Evolutionary conservation across 495 filamentous ascomycete genomes (phyloP).

Genomic region (Annulohypoxylon moriforme): DNA sequence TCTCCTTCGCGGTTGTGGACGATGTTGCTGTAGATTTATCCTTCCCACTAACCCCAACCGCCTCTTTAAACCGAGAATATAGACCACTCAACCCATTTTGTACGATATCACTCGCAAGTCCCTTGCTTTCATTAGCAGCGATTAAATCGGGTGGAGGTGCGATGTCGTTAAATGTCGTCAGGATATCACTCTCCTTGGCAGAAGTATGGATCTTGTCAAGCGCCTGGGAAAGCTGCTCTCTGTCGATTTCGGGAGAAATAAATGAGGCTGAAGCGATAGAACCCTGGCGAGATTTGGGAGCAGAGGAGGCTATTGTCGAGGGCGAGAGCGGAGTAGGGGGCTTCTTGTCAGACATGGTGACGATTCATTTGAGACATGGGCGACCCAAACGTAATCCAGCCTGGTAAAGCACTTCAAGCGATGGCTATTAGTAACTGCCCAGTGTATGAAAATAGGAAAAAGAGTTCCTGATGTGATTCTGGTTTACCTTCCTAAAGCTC

Average conservation of each 20-base stretch:
- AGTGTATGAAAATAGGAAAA: not conserved
- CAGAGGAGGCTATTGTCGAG: slow-evolving; percentile 36
- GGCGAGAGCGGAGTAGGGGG: slow-evolving; percentile 45
- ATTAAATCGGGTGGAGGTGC: slow-evolving; percentile 66
- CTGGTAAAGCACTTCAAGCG: slow-evolving; percentile 7
- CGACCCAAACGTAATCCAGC: slow-evolving; percentile 8
- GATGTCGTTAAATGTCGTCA: slow-evolving; percentile 93
- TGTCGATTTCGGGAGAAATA: slow-evolving; percentile 67
- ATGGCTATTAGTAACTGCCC: slow-evolving; percentile 1
- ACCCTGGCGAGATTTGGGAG: slow-evolving; percentile 65
- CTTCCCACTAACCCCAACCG: slow-evolving; percentile 74
- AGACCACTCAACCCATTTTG: slow-evolving; percentile 87
- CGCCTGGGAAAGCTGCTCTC: slow-evolving; percentile 74
- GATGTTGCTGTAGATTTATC: slow-evolving; percentile 57
- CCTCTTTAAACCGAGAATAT: slow-evolving; percentile 83
- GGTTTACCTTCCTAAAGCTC: not conserved
- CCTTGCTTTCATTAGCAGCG: slow-evolving; percentile 71
- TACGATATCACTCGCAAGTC: slow-evolving; percentile 73
- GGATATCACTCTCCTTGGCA: slow-evolving; percentile 78
- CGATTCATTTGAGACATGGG: slow-evolving; percentile 29
- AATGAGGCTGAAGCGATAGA: slow-evolving; percentile 73
- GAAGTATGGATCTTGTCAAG: slow-evolving; percentile 87
- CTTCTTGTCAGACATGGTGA: slow-evolving; percentile 47
- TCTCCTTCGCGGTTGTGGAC: slow-evolving; percentile 19
- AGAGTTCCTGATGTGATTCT: slow-evolving; percentile 10